Conservation (phyloP, 1,139 yeast species). For the Debaryomycetaceae sp. region DNA sequence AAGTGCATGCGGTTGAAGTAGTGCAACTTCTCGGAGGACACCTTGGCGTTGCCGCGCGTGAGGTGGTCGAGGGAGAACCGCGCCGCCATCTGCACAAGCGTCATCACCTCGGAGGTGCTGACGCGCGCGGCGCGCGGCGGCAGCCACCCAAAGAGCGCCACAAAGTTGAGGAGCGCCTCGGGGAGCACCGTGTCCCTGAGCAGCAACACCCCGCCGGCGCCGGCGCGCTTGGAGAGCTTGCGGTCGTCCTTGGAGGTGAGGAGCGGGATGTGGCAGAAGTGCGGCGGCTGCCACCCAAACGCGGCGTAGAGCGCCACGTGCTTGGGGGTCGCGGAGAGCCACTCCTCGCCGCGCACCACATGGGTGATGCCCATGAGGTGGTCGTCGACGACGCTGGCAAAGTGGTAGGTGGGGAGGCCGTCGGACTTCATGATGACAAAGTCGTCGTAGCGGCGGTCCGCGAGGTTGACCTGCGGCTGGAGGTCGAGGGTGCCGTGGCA, state of each 20-base stretch:
- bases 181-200: constrained; percentile 61
- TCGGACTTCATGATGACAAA: constrained; percentile 86
- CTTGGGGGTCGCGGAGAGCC: constrained; percentile 95
- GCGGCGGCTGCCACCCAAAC: constrained; percentile 82
- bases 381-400: constrained; percentile 94
- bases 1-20: constrained; percentile 74
- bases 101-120: constrained; percentile 56
- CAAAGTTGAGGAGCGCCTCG: constrained; percentile 82
- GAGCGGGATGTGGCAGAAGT: constrained; percentile 84
- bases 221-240: constrained; percentile 81
- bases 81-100: constrained; percentile 47
- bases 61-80: constrained; percentile 58
- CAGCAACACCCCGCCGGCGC: constrained; percentile 67
- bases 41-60: constrained; percentile 92
- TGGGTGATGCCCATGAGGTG: constrained; percentile 90
- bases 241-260: constrained; percentile 72
- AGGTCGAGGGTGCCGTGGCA: constrained; percentile 72
- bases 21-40: constrained; percentile 67
- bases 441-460: constrained; percentile 81
- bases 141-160: constrained; percentile 93
- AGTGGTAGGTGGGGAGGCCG: constrained; percentile 92
- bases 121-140: constrained; percentile 58
- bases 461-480: constrained; percentile 72
- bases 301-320: constrained; percentile 85
- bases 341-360: constrained; percentile 95